Evolutionary conservation across 805 yeast species (phyloP).

Genomic region (Danielia oregonensis): DNA sequence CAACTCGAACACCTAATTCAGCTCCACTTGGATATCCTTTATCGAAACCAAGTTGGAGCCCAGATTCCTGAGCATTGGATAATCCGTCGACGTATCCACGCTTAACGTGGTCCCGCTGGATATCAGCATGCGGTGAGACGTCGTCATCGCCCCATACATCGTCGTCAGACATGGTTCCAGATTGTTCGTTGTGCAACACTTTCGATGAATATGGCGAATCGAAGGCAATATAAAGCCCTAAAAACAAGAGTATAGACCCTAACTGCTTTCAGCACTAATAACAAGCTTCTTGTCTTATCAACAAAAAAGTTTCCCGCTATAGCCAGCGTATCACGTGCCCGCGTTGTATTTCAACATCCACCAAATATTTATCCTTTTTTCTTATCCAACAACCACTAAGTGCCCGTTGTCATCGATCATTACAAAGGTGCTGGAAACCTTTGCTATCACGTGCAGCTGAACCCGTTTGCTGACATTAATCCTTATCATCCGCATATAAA

Average conservation of each 20-base stretch:
- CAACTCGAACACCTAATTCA: slow-evolving; percentile 59
- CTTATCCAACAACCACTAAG: background rate
- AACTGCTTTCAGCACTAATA: too few relatives aligned
- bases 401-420: background rate
- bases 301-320: too few relatives aligned
- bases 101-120: slow-evolving; percentile 63
- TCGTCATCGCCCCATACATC: slow-evolving; percentile 35
- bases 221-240: too few relatives aligned
- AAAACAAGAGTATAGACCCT: too few relatives aligned
- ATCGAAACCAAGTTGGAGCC: slow-evolving; percentile 80
- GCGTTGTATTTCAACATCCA: too few relatives aligned
- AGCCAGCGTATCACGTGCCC: slow-evolving; percentile 3
- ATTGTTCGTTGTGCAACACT: slow-evolving; percentile 16
- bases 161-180: too few relatives aligned
- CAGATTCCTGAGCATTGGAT: slow-evolving; percentile 59
- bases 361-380: too few relatives aligned
- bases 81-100: slow-evolving; percentile 86
- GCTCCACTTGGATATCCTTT: slow-evolving; percentile 77
- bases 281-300: too few relatives aligned
- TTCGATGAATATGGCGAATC: too few relatives aligned
- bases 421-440: slow-evolving; percentile 20
- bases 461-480: too few relatives aligned
- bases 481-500: slow-evolving; percentile 3
- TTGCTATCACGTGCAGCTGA: too few relatives aligned
- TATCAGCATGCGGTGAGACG: slow-evolving; percentile 18